Percentiles rank a stretch among this genome's conserved stretches.
Evolutionary conservation across 768 basidiomycete species (phyloP).

Genomic region (Russula sp.): DNA sequence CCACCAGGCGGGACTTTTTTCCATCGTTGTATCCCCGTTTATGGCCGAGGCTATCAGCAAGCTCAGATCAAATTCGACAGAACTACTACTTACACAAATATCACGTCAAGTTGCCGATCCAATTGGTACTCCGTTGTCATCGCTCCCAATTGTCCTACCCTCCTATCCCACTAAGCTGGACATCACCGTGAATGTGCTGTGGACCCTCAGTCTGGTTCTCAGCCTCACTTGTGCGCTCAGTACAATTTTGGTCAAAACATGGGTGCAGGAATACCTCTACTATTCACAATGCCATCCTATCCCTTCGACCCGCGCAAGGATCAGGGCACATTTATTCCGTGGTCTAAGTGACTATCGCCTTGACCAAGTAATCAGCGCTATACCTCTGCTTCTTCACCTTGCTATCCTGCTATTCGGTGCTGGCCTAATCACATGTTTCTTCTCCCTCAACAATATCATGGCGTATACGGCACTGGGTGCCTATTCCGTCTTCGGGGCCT

Average conservation of each 20-base stretch:
- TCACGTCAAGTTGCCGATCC: constrained; percentile 7
- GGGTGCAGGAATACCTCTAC: constrained; percentile 11
- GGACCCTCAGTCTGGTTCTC: constrained; percentile 15
- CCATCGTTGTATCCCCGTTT: constrained; percentile 8
- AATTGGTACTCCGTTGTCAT: neutral
- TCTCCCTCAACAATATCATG: constrained; percentile 8
- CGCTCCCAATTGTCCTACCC: neutral
- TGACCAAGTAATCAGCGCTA: constrained; percentile 1
- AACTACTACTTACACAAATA: constrained; percentile 7
- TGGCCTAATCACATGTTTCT: constrained; percentile 15
- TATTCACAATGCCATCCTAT: constrained; percentile 6
- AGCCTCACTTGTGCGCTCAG: constrained; percentile 11
- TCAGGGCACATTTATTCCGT: constrained; percentile 17
- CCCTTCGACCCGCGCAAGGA: constrained; percentile 17
- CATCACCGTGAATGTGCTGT: constrained; percentile 9
- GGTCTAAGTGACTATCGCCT: constrained; percentile 6
- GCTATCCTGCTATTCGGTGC: constrained; percentile 19
- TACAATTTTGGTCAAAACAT: constrained; percentile 12
- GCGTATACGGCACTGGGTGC: constrained; percentile 11
- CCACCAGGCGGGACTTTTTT: constrained; percentile 10
- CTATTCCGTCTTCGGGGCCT: neutral
- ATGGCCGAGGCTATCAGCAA: neutral
- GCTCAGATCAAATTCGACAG: neutral
- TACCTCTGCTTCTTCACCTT: constrained; percentile 20
- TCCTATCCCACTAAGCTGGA: neutral